phyloP scores from a whole-genome alignment of 1,284 basidiomycete genomes.

The Malassezia slooffiae region DNA sequence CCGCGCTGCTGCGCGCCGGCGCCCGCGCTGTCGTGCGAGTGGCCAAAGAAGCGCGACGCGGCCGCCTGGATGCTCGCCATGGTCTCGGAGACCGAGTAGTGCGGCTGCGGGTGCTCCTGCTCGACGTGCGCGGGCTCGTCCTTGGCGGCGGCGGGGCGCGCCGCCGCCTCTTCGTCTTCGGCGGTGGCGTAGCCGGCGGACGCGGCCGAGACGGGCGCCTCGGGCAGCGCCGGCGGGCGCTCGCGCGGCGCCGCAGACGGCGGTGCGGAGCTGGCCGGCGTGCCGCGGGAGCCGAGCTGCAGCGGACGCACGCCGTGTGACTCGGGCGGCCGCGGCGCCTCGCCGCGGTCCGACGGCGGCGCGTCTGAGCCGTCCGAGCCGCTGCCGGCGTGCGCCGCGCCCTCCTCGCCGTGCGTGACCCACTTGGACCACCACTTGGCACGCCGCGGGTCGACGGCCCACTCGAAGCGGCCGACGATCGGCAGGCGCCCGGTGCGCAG shows the following conservation, averaged over 20 bases:
- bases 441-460: constrained; percentile 32
- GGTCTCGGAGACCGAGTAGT: constrained; percentile 2
- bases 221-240: not conserved
- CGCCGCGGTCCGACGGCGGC: not conserved
- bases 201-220: not conserved
- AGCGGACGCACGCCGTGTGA: not conserved
- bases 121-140: not conserved
- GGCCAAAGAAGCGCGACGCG: constrained; percentile 12
- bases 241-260: not conserved
- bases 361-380: not conserved
- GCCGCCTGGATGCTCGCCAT: constrained; percentile 12
- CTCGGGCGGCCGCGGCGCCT: constrained; percentile 1
- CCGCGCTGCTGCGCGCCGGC: not conserved
- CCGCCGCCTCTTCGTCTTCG: not conserved
- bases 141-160: too few species aligned
- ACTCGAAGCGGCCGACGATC: constrained; percentile 39
- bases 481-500: constrained; percentile 21
- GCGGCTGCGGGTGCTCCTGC: not conserved
- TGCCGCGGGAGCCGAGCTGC: not conserved
- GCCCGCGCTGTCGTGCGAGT: not conserved
- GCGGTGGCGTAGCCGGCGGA: not conserved
- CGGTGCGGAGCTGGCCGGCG: not conserved
- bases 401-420: not conserved
- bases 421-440: constrained; percentile 34
- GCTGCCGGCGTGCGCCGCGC: not conserved